Evolutionary conservation across 768 basidiomycete genomes (phyloP), one percentile per base, ranked within the genome.

Genomic region (Russula sp.): DNA sequence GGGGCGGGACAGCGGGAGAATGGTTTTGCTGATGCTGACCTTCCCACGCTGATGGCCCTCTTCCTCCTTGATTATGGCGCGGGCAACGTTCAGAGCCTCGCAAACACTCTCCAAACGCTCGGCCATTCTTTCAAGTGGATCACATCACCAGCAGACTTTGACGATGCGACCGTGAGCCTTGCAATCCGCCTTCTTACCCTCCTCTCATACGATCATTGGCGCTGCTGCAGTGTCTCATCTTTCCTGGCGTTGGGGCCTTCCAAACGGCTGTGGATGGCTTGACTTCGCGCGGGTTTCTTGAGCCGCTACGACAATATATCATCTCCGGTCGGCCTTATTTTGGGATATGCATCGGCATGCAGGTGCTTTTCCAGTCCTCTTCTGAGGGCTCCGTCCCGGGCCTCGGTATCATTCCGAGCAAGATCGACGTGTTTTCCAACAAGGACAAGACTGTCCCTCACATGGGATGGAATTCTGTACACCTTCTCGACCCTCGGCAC

Each of bases 261-360:
- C 86, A 88, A 53, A 86, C 88, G 20, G 96, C 96, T 11, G 86
- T 97, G 67, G 79, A 81, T 52, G 86, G 89, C 59, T 84, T 99
- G 54, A 74, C 76, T 16, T 73, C 79, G 18, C 85, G 84, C 63
- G 91, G 89, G 22, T 82, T 95, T 61, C 79, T 89, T 39, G 83
- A 89, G 65, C 93, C 92, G 29, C 79, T 99, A 59, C 82, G 81
- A 64, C 75, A 80, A 54, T 99, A 98, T 73, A 85, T 99, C 68
- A 74, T 75, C 16, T 91, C 91, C 11, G 96, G 97, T 29, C 83
- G 81, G 68, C 97, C 96, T 2, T 99, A 97, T 75, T 92, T 97
- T 74, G 93, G 93, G 42, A 98, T 99, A 77, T 99, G 97, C 76
- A 91, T 99, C 70, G 97, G 97, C 69, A 88, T 99, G 86, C 97